A percentile compares a stretch with the other conserved stretches of the same genome.
These are phyloP conservation scores for Psilocybe mexicana DNA, from an alignment of 1,284 basidiomycete species.

Conservation along the genomic window DNA sequence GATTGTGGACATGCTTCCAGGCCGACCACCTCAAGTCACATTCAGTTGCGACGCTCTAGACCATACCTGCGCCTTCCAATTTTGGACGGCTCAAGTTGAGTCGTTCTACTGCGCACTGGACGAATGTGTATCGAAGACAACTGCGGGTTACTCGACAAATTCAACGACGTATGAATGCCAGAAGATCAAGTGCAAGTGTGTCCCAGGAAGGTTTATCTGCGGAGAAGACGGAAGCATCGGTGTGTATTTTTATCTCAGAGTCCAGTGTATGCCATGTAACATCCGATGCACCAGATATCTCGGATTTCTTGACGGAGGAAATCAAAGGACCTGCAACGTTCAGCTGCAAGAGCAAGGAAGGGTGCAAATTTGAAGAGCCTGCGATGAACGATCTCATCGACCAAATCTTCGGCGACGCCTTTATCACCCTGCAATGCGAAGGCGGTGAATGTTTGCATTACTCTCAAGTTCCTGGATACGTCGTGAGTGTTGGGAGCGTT, in stretches of 20 bases:
- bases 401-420: slow-evolving; percentile 89
- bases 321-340: slow-evolving; percentile 92
- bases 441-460: slow-evolving; percentile 94
- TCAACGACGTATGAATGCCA: slow-evolving; percentile 77
- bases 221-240: slow-evolving; percentile 95
- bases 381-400: slow-evolving; percentile 96
- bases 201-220: slow-evolving; percentile 92
- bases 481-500: slow-evolving; percentile 45
- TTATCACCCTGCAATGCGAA: slow-evolving; percentile 86
- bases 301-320: slow-evolving; percentile 87
- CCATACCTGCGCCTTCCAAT: slow-evolving; percentile 88
- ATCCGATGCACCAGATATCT: slow-evolving; percentile 66
- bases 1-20: slow-evolving; percentile 51
- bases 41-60: slow-evolving; percentile 77
- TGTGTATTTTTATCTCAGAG: slow-evolving; percentile 40
- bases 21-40: slow-evolving; percentile 85
- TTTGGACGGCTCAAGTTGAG: slow-evolving; percentile 94
- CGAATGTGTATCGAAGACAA: slow-evolving; percentile 54
- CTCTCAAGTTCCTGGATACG: slow-evolving; percentile 92
- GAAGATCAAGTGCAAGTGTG: slow-evolving; percentile 86
- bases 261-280: background rate
- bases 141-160: slow-evolving; percentile 67
- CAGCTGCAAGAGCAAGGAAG: slow-evolving; percentile 73
- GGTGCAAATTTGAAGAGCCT: slow-evolving; percentile 91
- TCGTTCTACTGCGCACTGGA: slow-evolving; percentile 94